Evolutionary conservation across 2,329 filamentous ascomycete species (phyloP).

Genomic region (Pseudogymnoascus sp.): DNA sequence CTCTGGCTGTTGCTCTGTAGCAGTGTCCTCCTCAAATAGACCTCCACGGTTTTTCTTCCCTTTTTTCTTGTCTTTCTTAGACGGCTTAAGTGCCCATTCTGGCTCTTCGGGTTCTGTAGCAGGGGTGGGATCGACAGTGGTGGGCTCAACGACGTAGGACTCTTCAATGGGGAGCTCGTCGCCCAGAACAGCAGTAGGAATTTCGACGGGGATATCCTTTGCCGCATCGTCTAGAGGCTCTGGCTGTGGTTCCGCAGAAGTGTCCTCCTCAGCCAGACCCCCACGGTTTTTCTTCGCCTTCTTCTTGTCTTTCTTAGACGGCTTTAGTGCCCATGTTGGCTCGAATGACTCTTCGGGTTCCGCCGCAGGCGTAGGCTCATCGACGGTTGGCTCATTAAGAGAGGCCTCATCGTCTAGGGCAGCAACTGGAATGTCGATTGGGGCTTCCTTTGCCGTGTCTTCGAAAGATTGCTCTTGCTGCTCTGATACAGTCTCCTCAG

Average conservation of each 20-base stretch:
- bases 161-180: background rate
- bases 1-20: background rate
- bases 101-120: too few relatives aligned
- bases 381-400: background rate
- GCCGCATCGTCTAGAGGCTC: background rate
- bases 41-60: slow-evolving; percentile 29
- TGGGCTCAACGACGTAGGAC: too few relatives aligned
- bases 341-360: slow-evolving; percentile 1
- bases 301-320: slow-evolving; percentile 9
- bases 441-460: background rate
- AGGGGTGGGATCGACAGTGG: background rate
- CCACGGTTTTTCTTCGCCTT: background rate
- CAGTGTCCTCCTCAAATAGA: background rate
- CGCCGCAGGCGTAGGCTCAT: background rate
- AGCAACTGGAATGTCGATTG: background rate
- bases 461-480: background rate
- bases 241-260: background rate
- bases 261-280: background rate
- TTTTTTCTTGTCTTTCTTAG: slow-evolving; percentile 18
- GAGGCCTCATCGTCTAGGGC: background rate
- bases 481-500: background rate
- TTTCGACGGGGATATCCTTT: background rate
- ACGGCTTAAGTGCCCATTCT: background rate
- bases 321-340: background rate
- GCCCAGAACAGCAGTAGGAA: background rate